Conservation (phyloP, 371 early-diverging fungal species). For the Homolaphlyctis polyrhiza region DNA sequence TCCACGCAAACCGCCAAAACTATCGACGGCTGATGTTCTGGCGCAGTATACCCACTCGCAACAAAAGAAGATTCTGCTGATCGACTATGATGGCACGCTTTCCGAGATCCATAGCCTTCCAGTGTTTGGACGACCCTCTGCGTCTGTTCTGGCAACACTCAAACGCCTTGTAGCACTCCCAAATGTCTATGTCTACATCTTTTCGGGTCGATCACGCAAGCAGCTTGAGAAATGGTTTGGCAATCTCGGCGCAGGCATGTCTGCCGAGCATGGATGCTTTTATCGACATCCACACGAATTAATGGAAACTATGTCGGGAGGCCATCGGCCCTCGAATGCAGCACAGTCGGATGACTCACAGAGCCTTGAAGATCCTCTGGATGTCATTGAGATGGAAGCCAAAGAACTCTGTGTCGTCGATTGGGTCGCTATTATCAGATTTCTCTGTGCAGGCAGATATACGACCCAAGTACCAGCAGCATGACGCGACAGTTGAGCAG, state of each 20-base stretch:
- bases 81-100: conserved; percentile 95
- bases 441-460: too few species aligned
- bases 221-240: conserved; percentile 89
- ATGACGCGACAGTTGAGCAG: too few species aligned
- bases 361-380: too few species aligned
- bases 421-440: too few species aligned
- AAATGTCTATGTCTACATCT: conserved; percentile 88
- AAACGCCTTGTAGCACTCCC: conserved; percentile 63
- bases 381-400: too few species aligned
- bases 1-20: conserved; percentile 59
- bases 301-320: conserved; percentile 7
- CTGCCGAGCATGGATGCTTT: conserved; percentile 95
- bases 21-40: conserved; percentile 27
- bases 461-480: too few species aligned
- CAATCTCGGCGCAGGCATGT: conserved; percentile 77
- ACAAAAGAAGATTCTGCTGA: conserved; percentile 60
- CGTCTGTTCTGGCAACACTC: conserved; percentile 61
- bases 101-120: conserved; percentile 79
- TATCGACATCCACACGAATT: conserved; percentile 65
- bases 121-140: conserved; percentile 81
- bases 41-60: conserved; percentile 20
- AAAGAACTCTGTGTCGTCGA: too few species aligned
- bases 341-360: too few species aligned
- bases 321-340: conserved; percentile 8
- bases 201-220: conserved; percentile 61